Percentiles rank a stretch among this genome's conserved stretches.
phyloP scores from a whole-genome alignment of 2,329 filamentous ascomycete genomes.

The Dothistroma septosporum region DNA sequence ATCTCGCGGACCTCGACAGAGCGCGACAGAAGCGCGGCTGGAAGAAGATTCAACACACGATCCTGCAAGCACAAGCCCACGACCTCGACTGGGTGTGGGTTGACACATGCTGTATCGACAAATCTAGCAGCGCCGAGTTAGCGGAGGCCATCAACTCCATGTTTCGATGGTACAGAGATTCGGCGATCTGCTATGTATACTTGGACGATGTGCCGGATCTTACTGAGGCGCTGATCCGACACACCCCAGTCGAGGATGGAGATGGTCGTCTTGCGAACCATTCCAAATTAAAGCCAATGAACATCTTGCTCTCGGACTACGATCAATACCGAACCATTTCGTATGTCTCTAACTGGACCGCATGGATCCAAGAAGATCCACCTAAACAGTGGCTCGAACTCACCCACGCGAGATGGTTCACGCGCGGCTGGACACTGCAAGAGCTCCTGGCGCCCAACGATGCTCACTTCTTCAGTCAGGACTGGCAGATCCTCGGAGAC shows the following conservation, averaged over 20 bases:
- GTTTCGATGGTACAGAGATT: conserved; percentile 19
- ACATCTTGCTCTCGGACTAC: too few relatives aligned
- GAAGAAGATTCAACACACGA: not conserved
- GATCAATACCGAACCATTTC: too few relatives aligned
- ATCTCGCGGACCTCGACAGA: conserved; percentile 4
- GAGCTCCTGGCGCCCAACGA: not conserved
- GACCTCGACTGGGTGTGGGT: conserved; percentile 11
- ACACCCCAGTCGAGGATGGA: too few relatives aligned
- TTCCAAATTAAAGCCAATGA: too few relatives aligned
- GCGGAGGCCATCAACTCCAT: conserved; percentile 16
- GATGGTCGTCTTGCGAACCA: too few relatives aligned
- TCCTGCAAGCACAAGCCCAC: not conserved
- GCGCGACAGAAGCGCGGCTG: not conserved
- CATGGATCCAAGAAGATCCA: not conserved
- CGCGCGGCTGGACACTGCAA: too few relatives aligned
- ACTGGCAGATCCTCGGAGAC: not conserved
- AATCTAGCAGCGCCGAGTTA: conserved; percentile 17
- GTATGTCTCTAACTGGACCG: too few relatives aligned
- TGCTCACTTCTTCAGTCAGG: not conserved
- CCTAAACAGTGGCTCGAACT: not conserved
- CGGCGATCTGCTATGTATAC: conserved; percentile 17
- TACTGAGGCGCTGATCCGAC: not conserved
- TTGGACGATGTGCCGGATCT: conserved; percentile 6
- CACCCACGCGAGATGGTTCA: not conserved
- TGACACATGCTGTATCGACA: conserved; percentile 24